Base-by-base conservation (phyloP, 2,329 filamentous ascomycete genomes). In the Pleurostoma richardsiae region DNA sequence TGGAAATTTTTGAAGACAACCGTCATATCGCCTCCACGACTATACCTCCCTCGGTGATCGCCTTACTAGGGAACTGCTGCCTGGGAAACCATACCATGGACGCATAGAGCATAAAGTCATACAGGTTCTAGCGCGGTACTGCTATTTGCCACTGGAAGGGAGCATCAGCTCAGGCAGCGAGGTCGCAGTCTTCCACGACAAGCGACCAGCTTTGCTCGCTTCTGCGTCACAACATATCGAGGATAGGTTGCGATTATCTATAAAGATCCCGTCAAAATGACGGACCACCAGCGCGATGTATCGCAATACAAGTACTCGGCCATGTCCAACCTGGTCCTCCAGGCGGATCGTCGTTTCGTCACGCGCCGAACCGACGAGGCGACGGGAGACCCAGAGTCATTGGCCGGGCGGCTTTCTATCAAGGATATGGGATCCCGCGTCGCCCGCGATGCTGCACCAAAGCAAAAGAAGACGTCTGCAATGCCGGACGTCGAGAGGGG, bases 321-420 rank as follows among this genome's bases (percentile, higher is more conserved):
- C 69, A 97, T 99, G 94, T 99, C 94, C 74, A 99, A 99, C 83
- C 86, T 99, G 90, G 94, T 99, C 66, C 89, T 99, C 82, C 94
- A 99, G 88, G 91, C 90, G 74, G 94, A 99, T 76, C 86, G 91
- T 73, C 86, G 94, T 60, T 97, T 99, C 66, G 86, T 95, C 59
- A 90, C 90, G 54, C 85, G 94, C 66, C 85, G 90, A 60, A 90
- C 85, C 58, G 92, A 99, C 70, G 95, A 99, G 73, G 85, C 90
- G 54, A 97, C 92, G 44, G 94, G 94, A 59, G 94, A 99, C 66
- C 95, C 94, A 44, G 94, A 99, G 73, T 99, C 95, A 48, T 82
- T 99, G 49, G 95, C 94, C 48, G 94, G 94, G 46, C 86, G 91
- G 57, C 85, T 99, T 66, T 92, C 88, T 56, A 92, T 99, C 60